Evolutionary conservation across 768 basidiomycete genomes (phyloP), one percentile per base, ranked within the genome.

Genomic region (Glaciozyma antarctica): DNA sequence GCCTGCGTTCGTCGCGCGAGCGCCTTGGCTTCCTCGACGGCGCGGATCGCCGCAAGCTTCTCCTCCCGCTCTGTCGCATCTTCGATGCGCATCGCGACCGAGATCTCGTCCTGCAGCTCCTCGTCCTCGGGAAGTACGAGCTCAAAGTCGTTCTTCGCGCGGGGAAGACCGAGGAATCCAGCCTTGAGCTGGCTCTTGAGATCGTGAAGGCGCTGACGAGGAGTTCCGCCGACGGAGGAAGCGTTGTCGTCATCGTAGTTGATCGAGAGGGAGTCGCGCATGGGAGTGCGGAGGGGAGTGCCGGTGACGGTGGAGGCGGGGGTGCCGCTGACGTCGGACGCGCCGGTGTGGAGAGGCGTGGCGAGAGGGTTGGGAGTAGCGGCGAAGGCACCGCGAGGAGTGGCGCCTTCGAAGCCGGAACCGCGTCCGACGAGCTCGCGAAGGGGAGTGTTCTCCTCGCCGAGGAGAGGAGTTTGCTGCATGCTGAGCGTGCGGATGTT

Each of bases 81-180:
- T 76, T 97, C 91, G 65, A 85, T 87, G 0, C 82, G 78, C 57
- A 83, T 62, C 24, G 70, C 74, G 64, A 67, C 70, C 60, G 69
- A 77, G 17, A 72, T 73, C 7, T 73, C 75, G 28, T 75, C 78
- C 2, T 77, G 81, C 15, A 80, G 82, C 16, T 83, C 88, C 60
- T 90, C 88, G 22, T 90, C 88, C 70, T 94, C 93, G 3, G 89
- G 90, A 13, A 94, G 85, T 51, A 93, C 82, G 54, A 99, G 79
- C 77, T 98, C 93, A 72, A 97, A 98, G 77, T 98, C 94, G 76
- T 98, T 97, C 78, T 97, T 90, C 0, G 95, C 92, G 70, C 85
- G 86, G 0, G 95, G 95, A 21, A 99, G 80, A 66, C 77, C 85
- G 78, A 82, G 82, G 78, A 98, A 97, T 15, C 85, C 83, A 71